phyloP scores from a whole-genome alignment of 495 filamentous ascomycete genomes.

The Neurospora sp. region DNA sequence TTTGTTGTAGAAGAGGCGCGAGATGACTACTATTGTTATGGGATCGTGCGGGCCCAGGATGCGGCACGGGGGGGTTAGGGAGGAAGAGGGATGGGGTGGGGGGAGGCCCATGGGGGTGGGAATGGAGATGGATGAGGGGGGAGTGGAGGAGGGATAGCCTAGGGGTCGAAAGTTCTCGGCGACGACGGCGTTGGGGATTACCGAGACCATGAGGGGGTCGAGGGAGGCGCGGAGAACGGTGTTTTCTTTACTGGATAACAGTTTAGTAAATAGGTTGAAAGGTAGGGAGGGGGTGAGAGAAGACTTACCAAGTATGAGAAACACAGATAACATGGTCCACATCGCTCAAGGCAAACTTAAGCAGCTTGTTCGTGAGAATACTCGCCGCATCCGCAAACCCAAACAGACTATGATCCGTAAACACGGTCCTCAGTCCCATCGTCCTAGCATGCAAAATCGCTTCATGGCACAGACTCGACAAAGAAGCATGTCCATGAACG shows the following conservation, averaged over 20 bases:
- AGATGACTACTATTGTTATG: conserved; percentile 95
- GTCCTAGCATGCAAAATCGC: conserved; percentile 91
- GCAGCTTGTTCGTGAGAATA: conserved; percentile 89
- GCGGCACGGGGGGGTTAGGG: conserved; percentile 5
- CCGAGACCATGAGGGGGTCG: conserved; percentile 92
- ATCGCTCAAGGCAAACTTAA: conserved; percentile 93
- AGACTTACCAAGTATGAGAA: conserved; percentile 81
- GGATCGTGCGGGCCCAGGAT: conserved; percentile 68
- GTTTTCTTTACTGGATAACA: conserved; percentile 73
- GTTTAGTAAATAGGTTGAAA: not conserved
- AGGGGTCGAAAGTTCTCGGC: conserved; percentile 87
- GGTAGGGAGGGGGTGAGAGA: not conserved
- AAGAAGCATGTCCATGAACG: conserved; percentile 87
- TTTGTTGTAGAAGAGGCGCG: conserved; percentile 97
- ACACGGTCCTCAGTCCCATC: conserved; percentile 91
- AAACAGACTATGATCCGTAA: conserved; percentile 96
- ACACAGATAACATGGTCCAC: conserved; percentile 98
- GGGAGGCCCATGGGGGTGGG: conserved; percentile 10
- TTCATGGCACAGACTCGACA: conserved; percentile 89
- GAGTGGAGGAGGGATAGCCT: conserved; percentile 25
- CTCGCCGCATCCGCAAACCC: conserved; percentile 95
- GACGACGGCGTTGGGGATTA: conserved; percentile 94
- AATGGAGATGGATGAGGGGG: conserved; percentile 20
- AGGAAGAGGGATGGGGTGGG: conserved; percentile 3
- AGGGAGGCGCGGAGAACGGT: conserved; percentile 90